Evolutionary conservation across 441 rosid species (phyloP).

Genomic region (Gossypium trilobum): DNA sequence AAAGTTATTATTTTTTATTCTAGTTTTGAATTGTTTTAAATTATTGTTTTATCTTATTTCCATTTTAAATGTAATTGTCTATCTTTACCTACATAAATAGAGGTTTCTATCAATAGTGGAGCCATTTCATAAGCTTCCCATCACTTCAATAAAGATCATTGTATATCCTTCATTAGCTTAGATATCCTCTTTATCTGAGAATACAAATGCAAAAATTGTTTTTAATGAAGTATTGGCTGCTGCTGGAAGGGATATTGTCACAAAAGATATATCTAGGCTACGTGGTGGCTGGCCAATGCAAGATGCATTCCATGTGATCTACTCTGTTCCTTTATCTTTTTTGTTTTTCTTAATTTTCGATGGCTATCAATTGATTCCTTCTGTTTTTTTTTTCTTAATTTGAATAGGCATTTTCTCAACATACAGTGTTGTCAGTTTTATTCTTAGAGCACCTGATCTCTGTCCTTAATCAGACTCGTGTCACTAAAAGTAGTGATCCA

Average conservation of each 20-base stretch:
- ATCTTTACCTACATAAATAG: no score
- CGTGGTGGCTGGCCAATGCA: constrained; percentile 99
- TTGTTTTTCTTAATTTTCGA: not conserved
- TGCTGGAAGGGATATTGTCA: constrained; percentile 83
- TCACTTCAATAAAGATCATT: constrained; percentile 3
- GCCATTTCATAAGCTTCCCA: no score
- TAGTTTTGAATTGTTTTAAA: no score
- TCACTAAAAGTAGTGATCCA: constrained; percentile 40
- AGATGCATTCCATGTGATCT: constrained; percentile 73
- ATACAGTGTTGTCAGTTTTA: constrained; percentile 53
- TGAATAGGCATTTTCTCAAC: constrained; percentile 78
- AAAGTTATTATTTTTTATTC: no score
- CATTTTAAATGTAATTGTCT: no score
- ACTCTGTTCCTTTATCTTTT: not conserved
- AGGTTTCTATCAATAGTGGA: no score
- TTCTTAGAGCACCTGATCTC: constrained; percentile 82
- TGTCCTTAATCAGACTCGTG: constrained; percentile 50
- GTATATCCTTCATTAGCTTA: constrained; percentile 42
- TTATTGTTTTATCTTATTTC: no score
- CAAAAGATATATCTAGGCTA: constrained; percentile 90
- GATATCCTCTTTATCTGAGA: constrained; percentile 83
- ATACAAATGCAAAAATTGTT: constrained; percentile 65
- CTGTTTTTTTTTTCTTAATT: constrained; percentile 8
- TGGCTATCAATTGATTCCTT: not conserved
- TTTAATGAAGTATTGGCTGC: constrained; percentile 76